Evolutionary conservation across 2,329 filamentous ascomycete species (phyloP).

Genomic region (Ascochyta viciae-villosae): DNA sequence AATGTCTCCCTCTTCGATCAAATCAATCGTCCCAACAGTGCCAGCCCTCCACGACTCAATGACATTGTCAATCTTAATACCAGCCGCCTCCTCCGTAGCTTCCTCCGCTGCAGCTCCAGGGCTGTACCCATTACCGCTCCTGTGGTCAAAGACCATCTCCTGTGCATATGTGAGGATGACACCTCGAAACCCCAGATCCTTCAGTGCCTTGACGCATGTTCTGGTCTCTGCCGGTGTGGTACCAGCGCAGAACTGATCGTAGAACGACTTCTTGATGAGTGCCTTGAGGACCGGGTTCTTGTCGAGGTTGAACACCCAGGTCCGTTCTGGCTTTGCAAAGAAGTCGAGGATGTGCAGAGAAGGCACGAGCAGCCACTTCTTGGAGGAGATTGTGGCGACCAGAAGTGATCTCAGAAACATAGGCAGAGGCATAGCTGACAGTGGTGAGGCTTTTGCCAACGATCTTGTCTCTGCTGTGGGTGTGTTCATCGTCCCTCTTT

Average conservation of each 20-base stretch:
- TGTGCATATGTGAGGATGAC: slow-evolving; percentile 85
- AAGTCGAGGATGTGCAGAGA: slow-evolving; percentile 50
- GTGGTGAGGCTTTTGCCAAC: slow-evolving; percentile 11
- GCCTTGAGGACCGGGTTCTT: slow-evolving; percentile 74
- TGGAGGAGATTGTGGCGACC: slow-evolving; percentile 58
- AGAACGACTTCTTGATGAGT: slow-evolving; percentile 80
- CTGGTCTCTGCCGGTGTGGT: slow-evolving; percentile 73
- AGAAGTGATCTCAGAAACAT: slow-evolving; percentile 42
- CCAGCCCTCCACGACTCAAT: slow-evolving; percentile 48
- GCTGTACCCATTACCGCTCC: slow-evolving; percentile 28
- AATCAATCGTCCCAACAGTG: slow-evolving; percentile 37
- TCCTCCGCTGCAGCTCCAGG: slow-evolving; percentile 23
- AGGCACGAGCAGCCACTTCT: slow-evolving; percentile 50
- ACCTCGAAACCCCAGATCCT: slow-evolving; percentile 79
- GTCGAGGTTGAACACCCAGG: slow-evolving; percentile 65
- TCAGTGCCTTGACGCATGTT: slow-evolving; percentile 63
- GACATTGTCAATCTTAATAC: slow-evolving; percentile 27
- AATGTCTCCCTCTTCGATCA: slow-evolving; percentile 42
- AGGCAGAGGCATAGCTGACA: slow-evolving; percentile 36
- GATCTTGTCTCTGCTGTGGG: slow-evolving; percentile 11
- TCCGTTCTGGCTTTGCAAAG: slow-evolving; percentile 48
- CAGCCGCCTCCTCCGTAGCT: slow-evolving; percentile 4
- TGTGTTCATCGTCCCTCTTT: slow-evolving; percentile 4
- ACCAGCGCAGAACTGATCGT: slow-evolving; percentile 89
- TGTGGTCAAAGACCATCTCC: slow-evolving; percentile 62